Evolutionary conservation across 768 basidiomycete species (phyloP), one percentile per base, ranked within the genome.

Genomic region (Coprinopsis strossmayeri): DNA sequence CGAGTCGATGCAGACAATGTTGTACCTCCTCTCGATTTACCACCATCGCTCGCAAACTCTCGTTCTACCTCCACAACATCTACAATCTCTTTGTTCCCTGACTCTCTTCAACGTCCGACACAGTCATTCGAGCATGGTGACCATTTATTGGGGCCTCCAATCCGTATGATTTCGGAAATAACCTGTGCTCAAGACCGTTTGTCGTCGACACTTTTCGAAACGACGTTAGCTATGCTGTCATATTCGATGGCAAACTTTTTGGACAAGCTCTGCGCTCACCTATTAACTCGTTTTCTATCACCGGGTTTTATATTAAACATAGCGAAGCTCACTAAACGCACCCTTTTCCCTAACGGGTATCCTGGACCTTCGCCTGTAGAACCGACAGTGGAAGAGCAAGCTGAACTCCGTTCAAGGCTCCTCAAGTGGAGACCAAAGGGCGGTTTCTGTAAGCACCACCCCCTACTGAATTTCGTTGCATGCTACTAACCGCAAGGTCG

Each of bases 311-410:
- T 89, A 21, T 70, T 84, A 17, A 69, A 69, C 26, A 61, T 76
- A 23, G 69, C 82, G 30, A 75, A 78, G 30, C 59, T 73, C 3
- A 66, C 81, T 12, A 90, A 88, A 57, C 74, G 74, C 7, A 76
- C 84, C 5, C 71, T 98, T 23, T 98, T 95, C 61, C 94, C 95
- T 2, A 82, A 82, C 53, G 94, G 95, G 12, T 91, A 90, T 65
- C 92, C 91, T 1, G 87, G 77, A 0, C 79, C 82, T 0, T 64
- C 81, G 0, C 81, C 85, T 1, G 68, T 76, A 1, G 88, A 90
- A 37, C 94, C 93, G 15, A 81, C 84, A 0, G 68, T 69, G 1
- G 88, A 88, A 54, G 91, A 94, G 63, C 86, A 90, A 55, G 67
- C 69, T 1, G 73, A 68, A 27, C 69, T 91, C 42, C 74, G 78